Base-by-base conservation (phyloP, 441 rosid genomes). In the Monsonia emarginata region DNA sequence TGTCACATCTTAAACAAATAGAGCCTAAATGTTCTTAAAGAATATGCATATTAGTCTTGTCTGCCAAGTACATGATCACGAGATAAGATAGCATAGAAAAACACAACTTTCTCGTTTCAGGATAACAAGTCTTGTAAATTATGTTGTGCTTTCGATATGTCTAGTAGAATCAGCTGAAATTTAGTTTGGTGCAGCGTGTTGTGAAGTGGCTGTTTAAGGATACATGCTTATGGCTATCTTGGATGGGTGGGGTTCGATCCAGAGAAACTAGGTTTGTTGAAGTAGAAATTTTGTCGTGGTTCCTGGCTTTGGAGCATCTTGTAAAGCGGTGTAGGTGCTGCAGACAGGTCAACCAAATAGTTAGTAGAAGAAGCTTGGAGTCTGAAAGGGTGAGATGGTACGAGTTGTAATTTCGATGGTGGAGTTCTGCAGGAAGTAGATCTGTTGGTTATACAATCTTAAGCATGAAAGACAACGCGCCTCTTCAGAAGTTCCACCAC, bases 301-400 rank as follows among this genome's bases (percentile, higher is more conserved):
- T 78, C 74, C 74, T 62, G 72, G 74, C 65, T 73, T 74, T 18
- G 76, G 83, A 80, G 86, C 85, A 79, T 81, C 78, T 68, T 82
- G 86, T 84, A 80, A 80, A 87, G 78, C 48, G 72, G 78, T 68
- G 60, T 61, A 36, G 80, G 73, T 80, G 88, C 78, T 70, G 71
- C 80, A 26, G 25, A 40, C 71, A 66, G 72, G 75, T 54, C 60
- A 52, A 69, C 72, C 56, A 64, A 68, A 69, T 75, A 71, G 74
- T 62, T 73, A 50, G 69, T 63, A 34, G 50, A 64, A 64, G 56
- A 73, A 79, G 79, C 57, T 77, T 14, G n/a, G n/a, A 36, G 42
- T 36, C 42, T 36, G 2, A 36, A 77, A 81, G 72, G 71, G 70
- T 74, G 82, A 50, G 78, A 69, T 75, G 77, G 67, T 73, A 75